phyloP scores from a whole-genome alignment of 2,329 filamentous ascomycete genomes.

The Fusarium sp. region DNA sequence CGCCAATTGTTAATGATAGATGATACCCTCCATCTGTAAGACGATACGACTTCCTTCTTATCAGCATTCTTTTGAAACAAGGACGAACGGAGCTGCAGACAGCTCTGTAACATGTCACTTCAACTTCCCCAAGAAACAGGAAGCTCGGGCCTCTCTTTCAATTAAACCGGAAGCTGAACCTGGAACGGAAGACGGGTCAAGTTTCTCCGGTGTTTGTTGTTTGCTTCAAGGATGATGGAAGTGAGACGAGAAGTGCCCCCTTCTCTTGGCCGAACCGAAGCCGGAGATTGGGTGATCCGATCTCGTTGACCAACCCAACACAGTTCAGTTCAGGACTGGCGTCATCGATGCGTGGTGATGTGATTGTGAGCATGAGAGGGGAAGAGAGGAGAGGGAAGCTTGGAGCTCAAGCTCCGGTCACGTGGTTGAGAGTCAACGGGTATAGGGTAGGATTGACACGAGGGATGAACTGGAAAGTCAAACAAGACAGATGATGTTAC shows the following conservation, averaged over 20 bases:
- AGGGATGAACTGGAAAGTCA: not conserved
- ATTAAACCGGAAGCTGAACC: not conserved
- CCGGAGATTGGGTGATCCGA: constrained; percentile 14
- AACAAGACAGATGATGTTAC: not conserved
- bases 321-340: constrained; percentile 16
- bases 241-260: constrained; percentile 14
- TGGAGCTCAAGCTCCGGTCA: not conserved
- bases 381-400: constrained; percentile 3
- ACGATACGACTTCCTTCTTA: constrained; percentile 11
- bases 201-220: constrained; percentile 33
- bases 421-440: not conserved
- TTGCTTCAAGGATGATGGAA: constrained; percentile 11
- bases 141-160: constrained; percentile 26
- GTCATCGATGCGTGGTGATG: constrained; percentile 35
- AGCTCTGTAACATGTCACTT: constrained; percentile 37
- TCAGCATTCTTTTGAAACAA: constrained; percentile 20
- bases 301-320: not conserved
- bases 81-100: constrained; percentile 31
- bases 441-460: not conserved
- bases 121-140: constrained; percentile 12
- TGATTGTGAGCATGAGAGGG: constrained; percentile 4
- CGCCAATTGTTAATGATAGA: not conserved
- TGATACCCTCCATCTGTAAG: not conserved
- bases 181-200: constrained; percentile 19
- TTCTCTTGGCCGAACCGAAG: constrained; percentile 14